Base-by-base conservation (phyloP, 2,329 filamentous ascomycete species). In the Xylaria sp. region DNA sequence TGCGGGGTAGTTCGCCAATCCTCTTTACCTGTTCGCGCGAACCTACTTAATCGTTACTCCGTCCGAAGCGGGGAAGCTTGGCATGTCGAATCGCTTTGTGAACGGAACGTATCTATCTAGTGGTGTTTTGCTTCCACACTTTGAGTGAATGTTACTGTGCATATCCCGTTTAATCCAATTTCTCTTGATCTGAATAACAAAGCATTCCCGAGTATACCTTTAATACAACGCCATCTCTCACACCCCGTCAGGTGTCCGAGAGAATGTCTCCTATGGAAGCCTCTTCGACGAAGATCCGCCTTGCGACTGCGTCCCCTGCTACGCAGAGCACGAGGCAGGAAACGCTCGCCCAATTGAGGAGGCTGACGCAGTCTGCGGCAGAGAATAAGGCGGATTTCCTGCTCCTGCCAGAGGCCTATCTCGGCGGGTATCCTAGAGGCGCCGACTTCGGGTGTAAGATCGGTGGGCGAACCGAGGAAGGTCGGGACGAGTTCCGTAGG, bases 401-500 rank as follows among this genome's bases (percentile, higher is more conserved):
- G 27, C 86, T 97, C 54, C 93, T 97, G 63, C 94, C 94, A 0
- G 93, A 98, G 79, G 93, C 93, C 21, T 97, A 92, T 73, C 83
- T 97, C 1, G 94, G 94, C 47, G 94, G 93, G 1, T 97, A 97
- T 73, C 94, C 94, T 17, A 89, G 93, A 10, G 92, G 90, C 17
- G 89, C 88, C 64, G 80, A 81, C 52, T 97, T 97, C 71, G 93
- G 93, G 4, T 87, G 87, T 47, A 83, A 85, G 1, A 82, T 97
- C 5, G 93, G 93, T 3, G 81, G 83, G 15, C 87, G 93, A 37
- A 83, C 84, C 0, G 79, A 83, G 2, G 90, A 82, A 49, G 93
- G 93, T 4, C 85, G 93, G 17, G 92, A 96, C 25, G 92, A 96
- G 71, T 97, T 89, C 73, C 82, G 93, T 9, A 79, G 83, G 3